Conservation (phyloP, 805 yeast species). For the Komagataella ulmi region DNA sequence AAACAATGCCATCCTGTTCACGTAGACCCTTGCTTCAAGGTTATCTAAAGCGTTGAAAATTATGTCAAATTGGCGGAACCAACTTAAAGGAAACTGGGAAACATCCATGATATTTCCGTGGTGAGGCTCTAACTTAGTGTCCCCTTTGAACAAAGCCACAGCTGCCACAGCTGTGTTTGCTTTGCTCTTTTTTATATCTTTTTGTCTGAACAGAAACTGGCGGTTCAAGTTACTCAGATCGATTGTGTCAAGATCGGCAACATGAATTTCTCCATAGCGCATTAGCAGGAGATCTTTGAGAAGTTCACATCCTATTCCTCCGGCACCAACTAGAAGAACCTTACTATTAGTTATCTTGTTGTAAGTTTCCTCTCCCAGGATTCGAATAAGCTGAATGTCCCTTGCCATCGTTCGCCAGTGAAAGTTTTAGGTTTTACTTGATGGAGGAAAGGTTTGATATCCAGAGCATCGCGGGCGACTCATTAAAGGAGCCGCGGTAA, state of each 20-base stretch:
- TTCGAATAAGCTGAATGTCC: slow-evolving; percentile 26
- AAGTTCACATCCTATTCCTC: slow-evolving; percentile 92
- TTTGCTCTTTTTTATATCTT: slow-evolving; percentile 83
- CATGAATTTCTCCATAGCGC: slow-evolving; percentile 78
- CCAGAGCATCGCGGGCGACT: background rate
- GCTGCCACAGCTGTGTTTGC: slow-evolving; percentile 76
- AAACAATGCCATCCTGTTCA: slow-evolving; percentile 71
- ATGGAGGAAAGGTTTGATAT: background rate
- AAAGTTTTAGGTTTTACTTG: background rate
- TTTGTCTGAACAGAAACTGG: slow-evolving; percentile 80
- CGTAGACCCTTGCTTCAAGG: slow-evolving; percentile 82
- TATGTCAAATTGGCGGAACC: slow-evolving; percentile 67
- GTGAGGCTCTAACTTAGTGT: slow-evolving; percentile 57
- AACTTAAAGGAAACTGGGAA: slow-evolving; percentile 50
- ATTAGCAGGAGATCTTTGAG: slow-evolving; percentile 66
- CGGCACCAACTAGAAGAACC: slow-evolving; percentile 85
- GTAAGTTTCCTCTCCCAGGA: slow-evolving; percentile 27
- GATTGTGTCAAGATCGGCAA: slow-evolving; percentile 92
- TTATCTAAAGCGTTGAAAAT: slow-evolving; percentile 92
- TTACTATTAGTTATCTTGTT: slow-evolving; percentile 25
- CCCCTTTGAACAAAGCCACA: slow-evolving; percentile 58
- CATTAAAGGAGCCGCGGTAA: no score
- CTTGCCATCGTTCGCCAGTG: slow-evolving; percentile 7
- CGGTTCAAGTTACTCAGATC: slow-evolving; percentile 87
- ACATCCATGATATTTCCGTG: slow-evolving; percentile 84